A percentile compares a stretch with the other conserved stretches of the same genome.
Evolutionary conservation across 1,284 basidiomycete genomes (phyloP).

Genomic region (Cutaneotrichosporon mucoides): DNA sequence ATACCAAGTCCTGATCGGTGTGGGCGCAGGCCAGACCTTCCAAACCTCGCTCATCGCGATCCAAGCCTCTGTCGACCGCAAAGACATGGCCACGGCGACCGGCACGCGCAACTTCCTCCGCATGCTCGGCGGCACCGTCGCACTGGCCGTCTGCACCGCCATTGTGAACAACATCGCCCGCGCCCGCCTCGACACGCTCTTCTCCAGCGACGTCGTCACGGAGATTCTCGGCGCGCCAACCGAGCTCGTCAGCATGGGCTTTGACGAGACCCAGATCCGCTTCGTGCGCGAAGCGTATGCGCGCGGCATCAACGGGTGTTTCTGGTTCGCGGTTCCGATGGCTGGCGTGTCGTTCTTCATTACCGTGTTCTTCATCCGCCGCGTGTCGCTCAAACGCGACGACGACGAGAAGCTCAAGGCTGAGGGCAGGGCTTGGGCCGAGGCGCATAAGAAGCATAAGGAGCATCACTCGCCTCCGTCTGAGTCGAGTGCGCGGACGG

Average conservation of each 20-base stretch:
- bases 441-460: conserved; percentile 17
- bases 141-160: conserved; percentile 24
- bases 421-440: conserved; percentile 27
- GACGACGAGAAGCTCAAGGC: conserved; percentile 33
- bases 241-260: conserved; percentile 15
- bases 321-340: conserved; percentile 32
- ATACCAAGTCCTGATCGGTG: conserved; percentile 62
- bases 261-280: conserved; percentile 16
- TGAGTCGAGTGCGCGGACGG: too few species aligned
- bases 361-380: conserved; percentile 32
- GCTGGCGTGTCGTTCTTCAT: conserved; percentile 31
- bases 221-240: conserved; percentile 29
- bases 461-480: background rate
- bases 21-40: conserved; percentile 58
- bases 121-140: conserved; percentile 29
- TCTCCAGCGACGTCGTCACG: conserved; percentile 1
- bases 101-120: conserved; percentile 36
- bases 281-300: conserved; percentile 25
- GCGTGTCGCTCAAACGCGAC: conserved; percentile 25
- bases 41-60: conserved; percentile 50
- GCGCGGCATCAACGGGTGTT: conserved; percentile 28
- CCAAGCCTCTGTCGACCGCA: conserved; percentile 49
- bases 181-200: conserved; percentile 5
- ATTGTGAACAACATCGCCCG: conserved; percentile 32
- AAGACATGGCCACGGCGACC: conserved; percentile 38